phyloP scores from a whole-genome alignment of 371 early-diverging fungal genomes.

The Lichtheimia corymbifera region DNA sequence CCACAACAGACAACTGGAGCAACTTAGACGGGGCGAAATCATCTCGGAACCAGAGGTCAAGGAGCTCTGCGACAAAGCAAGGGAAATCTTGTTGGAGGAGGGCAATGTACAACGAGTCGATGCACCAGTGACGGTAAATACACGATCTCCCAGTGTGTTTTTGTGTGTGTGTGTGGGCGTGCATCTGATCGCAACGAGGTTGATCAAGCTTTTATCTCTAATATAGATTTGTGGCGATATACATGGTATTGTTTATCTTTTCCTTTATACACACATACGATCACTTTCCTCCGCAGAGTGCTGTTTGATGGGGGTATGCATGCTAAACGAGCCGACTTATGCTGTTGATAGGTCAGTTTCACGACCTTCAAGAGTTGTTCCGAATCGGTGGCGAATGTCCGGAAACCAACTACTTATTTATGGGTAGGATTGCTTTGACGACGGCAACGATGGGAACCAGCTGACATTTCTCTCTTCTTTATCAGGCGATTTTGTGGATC shows the following conservation, averaged over 20 bases:
- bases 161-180: not conserved
- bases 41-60: slow-evolving; percentile 92
- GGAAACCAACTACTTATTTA: slow-evolving; percentile 95
- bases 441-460: not conserved
- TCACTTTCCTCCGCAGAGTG: no score
- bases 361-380: slow-evolving; percentile 95
- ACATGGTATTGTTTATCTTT: slow-evolving; percentile 63
- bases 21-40: slow-evolving; percentile 86
- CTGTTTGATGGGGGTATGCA: not conserved
- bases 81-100: slow-evolving; percentile 94
- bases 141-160: not conserved
- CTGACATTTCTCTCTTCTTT: not conserved
- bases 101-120: slow-evolving; percentile 95
- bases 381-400: slow-evolving; percentile 96
- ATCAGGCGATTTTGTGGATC: slow-evolving; percentile 97
- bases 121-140: slow-evolving; percentile 92
- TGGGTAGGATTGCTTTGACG: slow-evolving; percentile 68
- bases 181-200: not conserved
- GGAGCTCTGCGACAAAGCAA: slow-evolving; percentile 90
- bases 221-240: slow-evolving; percentile 97
- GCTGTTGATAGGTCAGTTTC: slow-evolving; percentile 79
- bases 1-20: slow-evolving; percentile 76
- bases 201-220: slow-evolving; percentile 5
- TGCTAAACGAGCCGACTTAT: not conserved
- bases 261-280: not conserved